phyloP scores from a whole-genome alignment of 2,329 filamentous ascomycete genomes.

The Lizonia empirigonia region DNA sequence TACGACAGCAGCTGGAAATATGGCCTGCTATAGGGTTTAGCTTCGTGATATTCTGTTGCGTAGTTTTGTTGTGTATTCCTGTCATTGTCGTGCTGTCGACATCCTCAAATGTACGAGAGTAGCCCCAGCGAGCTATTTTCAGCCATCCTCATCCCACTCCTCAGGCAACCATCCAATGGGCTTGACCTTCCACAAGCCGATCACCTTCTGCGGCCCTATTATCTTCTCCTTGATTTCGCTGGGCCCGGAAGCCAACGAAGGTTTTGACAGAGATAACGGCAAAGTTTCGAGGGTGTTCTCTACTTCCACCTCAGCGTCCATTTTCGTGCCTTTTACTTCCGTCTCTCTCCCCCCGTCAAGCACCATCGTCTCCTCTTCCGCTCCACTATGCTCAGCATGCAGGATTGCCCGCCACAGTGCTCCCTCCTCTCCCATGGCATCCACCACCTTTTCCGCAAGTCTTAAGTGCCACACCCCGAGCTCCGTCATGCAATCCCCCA shows the following conservation, averaged over 20 bases:
- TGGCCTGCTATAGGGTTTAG: too few species aligned
- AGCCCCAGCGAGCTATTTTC: background rate
- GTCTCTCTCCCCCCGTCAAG: constrained; percentile 5
- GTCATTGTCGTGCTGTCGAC: too few species aligned
- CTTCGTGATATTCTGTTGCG: too few species aligned
- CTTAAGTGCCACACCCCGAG: constrained; percentile 47
- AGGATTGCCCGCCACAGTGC: constrained; percentile 36
- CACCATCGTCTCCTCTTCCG: constrained; percentile 11
- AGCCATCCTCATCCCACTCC: constrained; percentile 33
- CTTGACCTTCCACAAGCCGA: constrained; percentile 40
- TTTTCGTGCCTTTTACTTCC: background rate
- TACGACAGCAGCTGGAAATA: too few species aligned
- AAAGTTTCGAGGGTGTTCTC: background rate
- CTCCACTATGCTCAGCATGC: constrained; percentile 33
- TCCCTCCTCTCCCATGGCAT: constrained; percentile 21
- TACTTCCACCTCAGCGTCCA: background rate
- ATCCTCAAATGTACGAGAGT: too few species aligned
- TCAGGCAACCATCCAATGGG: constrained; percentile 40
- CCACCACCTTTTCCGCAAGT: constrained; percentile 44
- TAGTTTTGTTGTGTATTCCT: too few species aligned
- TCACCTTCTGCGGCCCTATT: constrained; percentile 36
- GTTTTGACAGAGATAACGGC: background rate
- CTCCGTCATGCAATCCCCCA: constrained; percentile 42
- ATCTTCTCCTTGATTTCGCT: constrained; percentile 14
- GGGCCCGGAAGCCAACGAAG: background rate